phyloP scores from a whole-genome alignment of 73 alveolate species.

The Breviolum minutum region DNA sequence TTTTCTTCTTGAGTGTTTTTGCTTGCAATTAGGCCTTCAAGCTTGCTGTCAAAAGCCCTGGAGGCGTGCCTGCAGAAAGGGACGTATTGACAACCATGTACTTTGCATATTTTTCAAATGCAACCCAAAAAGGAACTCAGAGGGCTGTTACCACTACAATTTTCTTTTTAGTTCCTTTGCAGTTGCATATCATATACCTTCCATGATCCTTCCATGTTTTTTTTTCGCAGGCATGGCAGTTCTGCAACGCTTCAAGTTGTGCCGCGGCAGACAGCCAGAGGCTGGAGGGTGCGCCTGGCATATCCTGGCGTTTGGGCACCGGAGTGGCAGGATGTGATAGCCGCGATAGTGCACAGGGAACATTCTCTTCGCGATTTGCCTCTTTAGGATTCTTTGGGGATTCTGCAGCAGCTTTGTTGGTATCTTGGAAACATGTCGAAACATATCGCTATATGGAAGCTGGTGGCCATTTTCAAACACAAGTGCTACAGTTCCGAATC shows the following conservation, averaged over 20 bases:
- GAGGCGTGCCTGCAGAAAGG: neutral
- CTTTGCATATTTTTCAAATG: too few relatives aligned
- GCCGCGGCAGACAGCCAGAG: conserved; percentile 44
- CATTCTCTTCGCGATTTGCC: too few relatives aligned
- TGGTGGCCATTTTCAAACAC: too few relatives aligned
- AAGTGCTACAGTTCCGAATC: too few relatives aligned
- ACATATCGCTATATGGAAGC: too few relatives aligned
- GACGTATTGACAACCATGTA: neutral
- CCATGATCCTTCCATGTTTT: neutral
- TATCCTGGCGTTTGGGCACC: neutral
- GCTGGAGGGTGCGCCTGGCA: neutral
- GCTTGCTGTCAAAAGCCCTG: conserved; percentile 17
- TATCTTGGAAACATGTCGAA: too few relatives aligned
- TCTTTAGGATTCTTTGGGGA: too few relatives aligned
- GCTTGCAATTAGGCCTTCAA: neutral
- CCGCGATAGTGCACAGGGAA: too few relatives aligned
- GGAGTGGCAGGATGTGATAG: too few relatives aligned
- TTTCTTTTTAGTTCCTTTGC: neutral
- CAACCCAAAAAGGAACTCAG: too few relatives aligned
- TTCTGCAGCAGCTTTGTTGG: too few relatives aligned
- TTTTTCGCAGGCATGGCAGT: conserved; percentile 14
- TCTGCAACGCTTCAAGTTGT: conserved; percentile 23
- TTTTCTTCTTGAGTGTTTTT: neutral
- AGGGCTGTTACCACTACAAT: neutral
- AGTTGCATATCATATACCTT: neutral